These are phyloP conservation scores for Psilocybe sp. DNA, from an alignment of 768 basidiomycete genomes.

Conservation along the genomic window DNA sequence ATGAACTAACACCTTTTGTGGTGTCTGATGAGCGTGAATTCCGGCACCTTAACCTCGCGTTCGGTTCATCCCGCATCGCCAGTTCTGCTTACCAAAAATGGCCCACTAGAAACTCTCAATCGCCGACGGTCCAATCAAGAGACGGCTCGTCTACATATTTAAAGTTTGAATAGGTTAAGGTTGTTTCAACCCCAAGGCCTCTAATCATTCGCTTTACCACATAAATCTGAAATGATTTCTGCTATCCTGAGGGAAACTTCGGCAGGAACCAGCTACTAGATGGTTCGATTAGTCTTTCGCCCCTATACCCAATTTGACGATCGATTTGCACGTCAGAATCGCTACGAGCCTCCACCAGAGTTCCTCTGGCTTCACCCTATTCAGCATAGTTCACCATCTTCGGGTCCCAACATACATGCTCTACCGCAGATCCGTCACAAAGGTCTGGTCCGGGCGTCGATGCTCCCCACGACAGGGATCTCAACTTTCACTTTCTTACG, in stretches of 20 bases:
- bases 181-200: constrained; percentile 87
- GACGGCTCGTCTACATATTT: constrained; percentile 84
- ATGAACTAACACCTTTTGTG: no score
- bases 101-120: constrained; percentile 81
- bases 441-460: constrained; percentile 73
- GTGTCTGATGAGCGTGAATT: no score
- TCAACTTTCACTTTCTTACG: constrained; percentile 73
- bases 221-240: constrained; percentile 58
- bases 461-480: constrained; percentile 65
- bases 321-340: no score
- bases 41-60: no score
- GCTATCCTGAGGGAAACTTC: no score
- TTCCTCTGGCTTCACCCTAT: constrained; percentile 93
- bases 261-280: constrained; percentile 93
- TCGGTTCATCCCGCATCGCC: constrained; percentile 71
- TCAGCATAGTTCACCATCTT: constrained; percentile 91
- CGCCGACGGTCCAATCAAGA: constrained; percentile 79
- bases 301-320: constrained; percentile 95
- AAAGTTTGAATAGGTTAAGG: constrained; percentile 83
- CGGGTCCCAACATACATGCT: constrained; percentile 85
- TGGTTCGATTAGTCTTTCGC: constrained; percentile 96
- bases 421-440: constrained; percentile 74
- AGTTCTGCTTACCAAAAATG: constrained; percentile 76
- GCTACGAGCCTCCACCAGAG: no score
- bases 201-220: constrained; percentile 88